These are phyloP conservation scores for Fusarium acutatum DNA, from an alignment of 2,329 filamentous ascomycete species.

Conservation along the genomic window DNA sequence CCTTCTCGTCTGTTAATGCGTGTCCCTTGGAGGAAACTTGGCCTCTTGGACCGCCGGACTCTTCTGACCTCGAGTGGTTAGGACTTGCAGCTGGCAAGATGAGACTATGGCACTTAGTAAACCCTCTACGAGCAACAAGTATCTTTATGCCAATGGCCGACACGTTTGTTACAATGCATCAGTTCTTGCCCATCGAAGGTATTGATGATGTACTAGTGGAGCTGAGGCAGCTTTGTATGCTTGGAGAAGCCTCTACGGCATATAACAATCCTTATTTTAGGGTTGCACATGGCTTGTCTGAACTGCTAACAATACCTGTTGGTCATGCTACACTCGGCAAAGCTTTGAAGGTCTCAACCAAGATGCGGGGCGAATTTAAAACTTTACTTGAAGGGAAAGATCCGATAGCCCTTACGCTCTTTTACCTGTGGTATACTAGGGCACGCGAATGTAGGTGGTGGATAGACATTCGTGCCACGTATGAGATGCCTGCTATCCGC, in stretches of 20 bases:
- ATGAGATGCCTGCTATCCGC: neutral
- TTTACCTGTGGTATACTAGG: neutral
- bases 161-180: neutral
- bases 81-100: neutral
- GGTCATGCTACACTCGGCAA: neutral
- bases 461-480: neutral
- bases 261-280: neutral
- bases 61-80: neutral
- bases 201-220: fast-evolving
- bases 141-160: neutral
- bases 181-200: neutral
- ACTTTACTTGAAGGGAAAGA: neutral
- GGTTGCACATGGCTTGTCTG: neutral
- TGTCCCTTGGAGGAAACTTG: neutral
- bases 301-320: neutral
- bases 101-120: neutral
- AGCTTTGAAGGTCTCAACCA: neutral
- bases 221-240: neutral
- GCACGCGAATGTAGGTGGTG: neutral
- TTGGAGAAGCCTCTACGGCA: neutral
- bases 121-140: neutral
- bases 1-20: neutral
- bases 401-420: neutral
- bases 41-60: neutral
- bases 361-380: neutral